Evolutionary conservation across 371 early-diverging fungal genomes (phyloP).

Genomic region (Mortierella sp.): DNA sequence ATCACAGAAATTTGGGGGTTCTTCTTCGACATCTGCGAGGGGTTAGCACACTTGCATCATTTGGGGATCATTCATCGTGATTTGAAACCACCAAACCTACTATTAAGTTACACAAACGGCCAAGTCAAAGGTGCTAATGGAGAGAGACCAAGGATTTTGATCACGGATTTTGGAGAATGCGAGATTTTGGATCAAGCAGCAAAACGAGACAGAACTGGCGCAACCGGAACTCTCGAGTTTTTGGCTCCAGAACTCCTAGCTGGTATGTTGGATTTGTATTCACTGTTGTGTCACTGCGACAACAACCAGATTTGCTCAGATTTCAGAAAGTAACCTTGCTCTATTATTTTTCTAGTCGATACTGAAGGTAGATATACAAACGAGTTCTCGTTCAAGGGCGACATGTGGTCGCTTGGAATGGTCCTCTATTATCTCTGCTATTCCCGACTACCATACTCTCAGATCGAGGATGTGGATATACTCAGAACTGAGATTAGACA

Average conservation of each 20-base stretch:
- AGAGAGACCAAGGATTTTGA: conserved; percentile 79
- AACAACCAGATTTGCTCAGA: background rate
- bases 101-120: conserved; percentile 77
- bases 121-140: conserved; percentile 51
- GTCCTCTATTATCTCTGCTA: conserved; percentile 93
- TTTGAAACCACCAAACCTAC: conserved; percentile 91
- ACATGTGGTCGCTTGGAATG: conserved; percentile 97
- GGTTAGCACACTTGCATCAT: conserved; percentile 88
- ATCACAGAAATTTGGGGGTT: conserved; percentile 83
- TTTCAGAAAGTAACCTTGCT: background rate
- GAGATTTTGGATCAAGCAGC: conserved; percentile 75
- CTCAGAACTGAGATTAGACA: conserved; percentile 82
- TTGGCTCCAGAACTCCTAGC: conserved; percentile 89
- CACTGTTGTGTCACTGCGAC: background rate
- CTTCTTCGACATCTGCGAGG: conserved; percentile 90
- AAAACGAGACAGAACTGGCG: conserved; percentile 86
- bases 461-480: conserved; percentile 90
- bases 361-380: conserved; percentile 71
- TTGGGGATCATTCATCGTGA: conserved; percentile 91
- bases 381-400: conserved; percentile 88
- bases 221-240: conserved; percentile 96
- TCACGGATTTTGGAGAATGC: conserved; percentile 98
- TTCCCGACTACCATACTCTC: conserved; percentile 83
- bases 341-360: conserved; percentile 58
- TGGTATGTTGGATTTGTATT: conserved; percentile 27